Percentiles rank a stretch among this genome's conserved stretches.
phyloP scores from a whole-genome alignment of 1,139 yeast genomes.

The Arxiozyma slooffiae region DNA sequence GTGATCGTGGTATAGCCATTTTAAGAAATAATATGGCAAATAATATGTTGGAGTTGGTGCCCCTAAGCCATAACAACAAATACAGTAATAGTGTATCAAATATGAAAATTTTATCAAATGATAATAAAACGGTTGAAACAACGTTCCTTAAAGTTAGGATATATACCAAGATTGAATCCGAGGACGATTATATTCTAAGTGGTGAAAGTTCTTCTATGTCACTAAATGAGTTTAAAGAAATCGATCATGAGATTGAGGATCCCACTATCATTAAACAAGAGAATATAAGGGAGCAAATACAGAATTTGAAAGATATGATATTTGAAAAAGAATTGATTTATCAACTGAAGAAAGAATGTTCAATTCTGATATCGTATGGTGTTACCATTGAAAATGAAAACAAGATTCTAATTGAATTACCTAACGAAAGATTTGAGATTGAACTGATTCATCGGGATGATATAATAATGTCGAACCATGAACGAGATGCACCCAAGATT shows the following conservation, averaged over 20 bases:
- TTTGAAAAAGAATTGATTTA: constrained; percentile 72
- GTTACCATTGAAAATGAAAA: constrained; percentile 59
- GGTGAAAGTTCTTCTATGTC: constrained; percentile 27
- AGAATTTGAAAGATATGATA: constrained; percentile 55
- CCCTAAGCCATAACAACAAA: constrained; percentile 14
- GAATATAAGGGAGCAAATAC: constrained; percentile 43
- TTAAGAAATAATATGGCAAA: constrained; percentile 35
- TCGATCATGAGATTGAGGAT: neutral
- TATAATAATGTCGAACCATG: constrained; percentile 30
- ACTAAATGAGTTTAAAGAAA: neutral
- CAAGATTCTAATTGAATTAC: constrained; percentile 52
- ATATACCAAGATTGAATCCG: constrained; percentile 44
- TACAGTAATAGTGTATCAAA: constrained; percentile 4
- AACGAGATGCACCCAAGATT: constrained; percentile 31
- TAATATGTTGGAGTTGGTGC: constrained; percentile 35
- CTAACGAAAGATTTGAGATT: constrained; percentile 60
- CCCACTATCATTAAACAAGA: constrained; percentile 14
- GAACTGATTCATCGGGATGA: constrained; percentile 50
- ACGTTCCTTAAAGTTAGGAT: constrained; percentile 45
- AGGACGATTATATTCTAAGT: constrained; percentile 37
- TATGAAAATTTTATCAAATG: neutral
- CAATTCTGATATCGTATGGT: constrained; percentile 57
- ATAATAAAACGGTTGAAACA: constrained; percentile 12
- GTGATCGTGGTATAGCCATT: constrained; percentile 67
- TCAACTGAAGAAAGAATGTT: constrained; percentile 68